These are phyloP conservation scores for Boletus tylopilopsis DNA, from an alignment of 768 basidiomycete species.

Conservation along the genomic window DNA sequence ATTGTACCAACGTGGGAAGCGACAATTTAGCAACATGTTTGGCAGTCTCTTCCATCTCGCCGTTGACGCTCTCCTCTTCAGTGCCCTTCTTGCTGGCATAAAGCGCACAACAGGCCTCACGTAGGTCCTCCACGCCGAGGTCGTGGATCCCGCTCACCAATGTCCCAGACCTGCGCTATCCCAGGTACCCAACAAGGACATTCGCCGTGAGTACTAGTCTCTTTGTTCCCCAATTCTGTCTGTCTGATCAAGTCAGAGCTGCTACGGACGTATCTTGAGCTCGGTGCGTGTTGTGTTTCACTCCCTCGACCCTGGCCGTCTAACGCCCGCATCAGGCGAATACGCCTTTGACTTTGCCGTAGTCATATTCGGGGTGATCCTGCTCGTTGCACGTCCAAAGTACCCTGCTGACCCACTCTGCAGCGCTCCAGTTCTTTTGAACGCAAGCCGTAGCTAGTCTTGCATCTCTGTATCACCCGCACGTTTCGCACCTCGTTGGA, in stretches of 20 bases:
- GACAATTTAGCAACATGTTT: constrained; percentile 19
- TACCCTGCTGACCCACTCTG: constrained; percentile 1
- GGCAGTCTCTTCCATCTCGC: constrained; percentile 55
- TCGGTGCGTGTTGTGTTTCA: constrained; percentile 46
- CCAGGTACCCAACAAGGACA: constrained; percentile 82
- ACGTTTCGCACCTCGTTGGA: background rate
- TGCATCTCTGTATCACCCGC: background rate
- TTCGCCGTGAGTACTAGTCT: constrained; percentile 61
- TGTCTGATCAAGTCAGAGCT: constrained; percentile 45
- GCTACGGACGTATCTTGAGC: constrained; percentile 73
- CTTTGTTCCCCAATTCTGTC: background rate
- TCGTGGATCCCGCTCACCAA: background rate
- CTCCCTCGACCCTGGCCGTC: background rate
- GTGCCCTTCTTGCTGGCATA: constrained; percentile 81
- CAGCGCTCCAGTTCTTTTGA: constrained; percentile 78
- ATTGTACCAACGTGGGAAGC: constrained; percentile 19
- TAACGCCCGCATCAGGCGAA: constrained; percentile 51
- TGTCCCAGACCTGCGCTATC: constrained; percentile 60
- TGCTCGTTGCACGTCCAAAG: background rate
- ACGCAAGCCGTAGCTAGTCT: constrained; percentile 30
- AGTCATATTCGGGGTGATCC: constrained; percentile 69
- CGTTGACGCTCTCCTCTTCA: constrained; percentile 75
- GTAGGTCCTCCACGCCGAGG: constrained; percentile 43
- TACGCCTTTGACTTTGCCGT: constrained; percentile 85
- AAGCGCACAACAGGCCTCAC: constrained; percentile 82